Base-by-base conservation (phyloP, 305 asterid genomes). In the Solanum aculeatissimum region DNA sequence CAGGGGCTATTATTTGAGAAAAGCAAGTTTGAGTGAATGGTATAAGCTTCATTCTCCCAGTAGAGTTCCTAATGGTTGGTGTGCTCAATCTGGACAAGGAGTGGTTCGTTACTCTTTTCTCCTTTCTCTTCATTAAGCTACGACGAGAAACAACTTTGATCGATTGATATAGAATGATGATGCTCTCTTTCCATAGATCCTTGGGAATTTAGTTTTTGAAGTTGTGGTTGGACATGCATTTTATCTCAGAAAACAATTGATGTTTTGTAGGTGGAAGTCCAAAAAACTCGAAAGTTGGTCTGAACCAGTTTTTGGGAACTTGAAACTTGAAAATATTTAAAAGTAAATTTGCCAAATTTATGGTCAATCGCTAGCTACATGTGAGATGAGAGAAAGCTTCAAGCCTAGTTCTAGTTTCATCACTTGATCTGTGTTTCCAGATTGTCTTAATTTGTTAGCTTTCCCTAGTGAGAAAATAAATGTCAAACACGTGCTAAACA, bases 21-120 rank as follows among this genome's bases (percentile, higher is more conserved):
- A 90, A 81, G 88, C 89, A 1, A 88, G 91, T 75, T 1, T 90
- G 38, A 88, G 85, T 19, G 92, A 90, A 79, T 90, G 91, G 92
- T 81, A 72, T 23, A 9, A 81, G 14, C 86, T 90, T 72, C 86
- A 89, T 3, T 86, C 92, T 1, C 81, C 45, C 0, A n/a, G 12
- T 49, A 82, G 35, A 18, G 84, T 87, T 42, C 92, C 92, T 9
- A 81, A 16, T 85, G 90, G 92, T 0, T 89, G 92, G 92, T 54
- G 87, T 57, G 90, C 88, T 27, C 80, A 87, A 83, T 43, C 84
- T 11, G 92, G 92, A 19, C 89, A 83, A 68, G 90, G 90, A 16
- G 75, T 85, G 85, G 90, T 88, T 53, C 45, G 85, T 81, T 54
- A n/a, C 51, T 25, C 40, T 18, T 42, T 32, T 8, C 12, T 55